These are phyloP conservation scores for Crucibulum laeve DNA, from an alignment of 768 basidiomycete species.

Conservation along the genomic window DNA sequence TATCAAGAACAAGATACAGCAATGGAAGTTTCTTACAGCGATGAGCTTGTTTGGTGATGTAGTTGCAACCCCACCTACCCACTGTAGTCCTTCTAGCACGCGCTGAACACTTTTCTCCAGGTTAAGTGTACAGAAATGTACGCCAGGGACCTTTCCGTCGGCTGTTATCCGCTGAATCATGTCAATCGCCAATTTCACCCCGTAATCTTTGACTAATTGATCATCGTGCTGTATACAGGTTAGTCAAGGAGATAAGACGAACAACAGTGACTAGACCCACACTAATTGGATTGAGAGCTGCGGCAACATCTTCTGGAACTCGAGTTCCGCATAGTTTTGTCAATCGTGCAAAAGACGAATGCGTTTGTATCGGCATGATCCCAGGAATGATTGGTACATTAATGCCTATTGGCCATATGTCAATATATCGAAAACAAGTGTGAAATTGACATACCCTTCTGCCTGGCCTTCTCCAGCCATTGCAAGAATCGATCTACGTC, in stretches of 20 bases:
- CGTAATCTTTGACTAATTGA: slow-evolving; percentile 90
- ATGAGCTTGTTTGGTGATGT: slow-evolving; percentile 60
- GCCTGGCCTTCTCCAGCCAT: slow-evolving; percentile 74
- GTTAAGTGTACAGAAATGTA: slow-evolving; percentile 96
- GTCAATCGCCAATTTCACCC: slow-evolving; percentile 77
- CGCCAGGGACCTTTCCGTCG: slow-evolving; percentile 59
- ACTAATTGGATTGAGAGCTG: slow-evolving; percentile 69
- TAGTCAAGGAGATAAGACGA: slow-evolving; percentile 1
- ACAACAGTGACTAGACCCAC: slow-evolving; percentile 35
- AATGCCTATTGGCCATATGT: slow-evolving; percentile 59
- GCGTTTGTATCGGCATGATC: slow-evolving; percentile 97
- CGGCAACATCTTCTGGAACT: slow-evolving; percentile 65
- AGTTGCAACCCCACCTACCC: slow-evolving; percentile 48
- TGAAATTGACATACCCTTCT: slow-evolving; percentile 49
- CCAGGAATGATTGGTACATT: slow-evolving; percentile 89
- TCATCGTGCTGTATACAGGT: slow-evolving; percentile 91
- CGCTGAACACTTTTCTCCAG: slow-evolving; percentile 92
- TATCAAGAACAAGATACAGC: slow-evolving; percentile 3
- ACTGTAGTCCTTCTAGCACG: slow-evolving; percentile 75
- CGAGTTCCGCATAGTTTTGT: slow-evolving; percentile 83
- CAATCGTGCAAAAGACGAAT: slow-evolving; percentile 87
- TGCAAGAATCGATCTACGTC: slow-evolving; percentile 82
- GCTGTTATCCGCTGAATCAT: slow-evolving; percentile 64
- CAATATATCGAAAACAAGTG: neutral
- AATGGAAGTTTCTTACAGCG: slow-evolving; percentile 35